Conservation (phyloP, 495 filamentous ascomycete species). For the Letharia columbiana region DNA sequence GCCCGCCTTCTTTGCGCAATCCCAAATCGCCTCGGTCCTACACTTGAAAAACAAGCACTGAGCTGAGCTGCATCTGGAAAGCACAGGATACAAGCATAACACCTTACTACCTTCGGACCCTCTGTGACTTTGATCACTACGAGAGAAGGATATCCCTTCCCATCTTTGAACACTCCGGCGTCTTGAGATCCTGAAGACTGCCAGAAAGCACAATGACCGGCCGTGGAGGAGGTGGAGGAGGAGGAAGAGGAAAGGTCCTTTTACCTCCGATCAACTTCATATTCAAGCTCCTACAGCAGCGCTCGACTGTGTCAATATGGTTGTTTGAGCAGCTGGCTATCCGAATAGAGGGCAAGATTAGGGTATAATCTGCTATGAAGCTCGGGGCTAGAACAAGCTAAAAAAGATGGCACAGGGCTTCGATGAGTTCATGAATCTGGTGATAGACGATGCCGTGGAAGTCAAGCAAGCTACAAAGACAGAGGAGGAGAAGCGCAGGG, state of each 20-base stretch:
- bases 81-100: background rate
- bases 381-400: constrained; percentile 7
- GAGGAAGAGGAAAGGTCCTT: constrained; percentile 77
- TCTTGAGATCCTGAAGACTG: background rate
- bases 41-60: no score
- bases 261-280: constrained; percentile 98
- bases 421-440: constrained; percentile 99
- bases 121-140: background rate
- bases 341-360: constrained; percentile 89
- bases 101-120: background rate
- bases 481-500: constrained; percentile 67
- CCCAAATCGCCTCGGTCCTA: background rate
- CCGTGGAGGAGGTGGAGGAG: constrained; percentile 52
- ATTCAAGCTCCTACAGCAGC: constrained; percentile 88
- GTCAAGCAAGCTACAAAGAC: constrained; percentile 78
- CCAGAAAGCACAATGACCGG: constrained; percentile 52
- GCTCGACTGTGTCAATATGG: constrained; percentile 86
- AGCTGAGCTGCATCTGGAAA: background rate
- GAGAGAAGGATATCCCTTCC: background rate
- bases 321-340: constrained; percentile 91
- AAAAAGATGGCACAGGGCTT: constrained; percentile 54
- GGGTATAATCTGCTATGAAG: constrained; percentile 42
- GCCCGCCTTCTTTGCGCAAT: background rate
- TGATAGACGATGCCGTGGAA: constrained; percentile 90
- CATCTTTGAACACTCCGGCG: background rate